phyloP scores from a whole-genome alignment of 495 filamentous ascomycete genomes.

The Tetracladium setigerum region DNA sequence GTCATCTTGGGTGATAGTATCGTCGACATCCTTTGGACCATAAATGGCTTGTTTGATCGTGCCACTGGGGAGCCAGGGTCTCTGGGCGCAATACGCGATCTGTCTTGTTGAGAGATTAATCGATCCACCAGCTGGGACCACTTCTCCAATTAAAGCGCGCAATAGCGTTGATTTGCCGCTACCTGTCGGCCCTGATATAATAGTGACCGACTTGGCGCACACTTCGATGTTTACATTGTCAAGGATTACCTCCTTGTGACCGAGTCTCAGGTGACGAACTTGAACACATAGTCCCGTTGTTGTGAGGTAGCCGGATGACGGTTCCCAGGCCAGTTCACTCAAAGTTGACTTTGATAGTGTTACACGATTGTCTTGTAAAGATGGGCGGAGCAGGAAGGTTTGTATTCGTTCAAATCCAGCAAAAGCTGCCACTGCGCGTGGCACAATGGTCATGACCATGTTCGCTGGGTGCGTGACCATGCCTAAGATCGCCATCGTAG shows the following conservation, averaged over 20 bases:
- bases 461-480: conserved; percentile 29
- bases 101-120: conserved; percentile 52
- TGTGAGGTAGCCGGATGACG: conserved; percentile 28
- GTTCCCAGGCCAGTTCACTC: conserved; percentile 4
- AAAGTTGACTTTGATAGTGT: not conserved
- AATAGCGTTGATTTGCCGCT: conserved; percentile 72
- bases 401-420: conserved; percentile 30
- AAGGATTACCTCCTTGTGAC: conserved; percentile 22
- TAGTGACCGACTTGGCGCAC: not conserved
- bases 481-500: conserved; percentile 28
- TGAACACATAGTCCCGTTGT: conserved; percentile 28
- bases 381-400: conserved; percentile 16
- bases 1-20: conserved; percentile 25
- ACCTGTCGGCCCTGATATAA: conserved; percentile 57
- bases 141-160: conserved; percentile 66
- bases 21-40: conserved; percentile 25
- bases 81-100: conserved; percentile 73
- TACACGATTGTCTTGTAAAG: not conserved
- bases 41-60: conserved; percentile 48
- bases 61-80: conserved; percentile 82
- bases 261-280: conserved; percentile 45
- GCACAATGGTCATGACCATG: conserved; percentile 26
- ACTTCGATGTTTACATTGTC: conserved; percentile 8
- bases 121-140: conserved; percentile 54
- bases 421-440: conserved; percentile 19